Conservation (phyloP, 305 asterid genomes). For the Fraxinus paxiana region DNA sequence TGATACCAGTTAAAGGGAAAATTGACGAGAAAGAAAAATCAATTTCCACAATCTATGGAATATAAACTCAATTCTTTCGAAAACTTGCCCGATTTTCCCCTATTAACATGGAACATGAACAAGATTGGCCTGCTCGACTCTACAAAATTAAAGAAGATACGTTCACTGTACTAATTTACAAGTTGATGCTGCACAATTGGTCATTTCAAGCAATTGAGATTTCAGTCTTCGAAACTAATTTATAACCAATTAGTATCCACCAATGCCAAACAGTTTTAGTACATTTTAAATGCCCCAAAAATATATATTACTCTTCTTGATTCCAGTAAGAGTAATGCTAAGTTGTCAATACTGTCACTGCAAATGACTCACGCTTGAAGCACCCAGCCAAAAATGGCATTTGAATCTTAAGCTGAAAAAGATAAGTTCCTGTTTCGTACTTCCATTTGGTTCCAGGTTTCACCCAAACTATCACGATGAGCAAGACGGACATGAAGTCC, state of each 20-base stretch:
- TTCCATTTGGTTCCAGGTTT: constrained; percentile 31
- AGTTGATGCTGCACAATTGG: neutral
- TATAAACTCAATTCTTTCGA: neutral
- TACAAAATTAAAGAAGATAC: neutral
- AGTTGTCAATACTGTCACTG: neutral
- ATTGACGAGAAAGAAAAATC: neutral
- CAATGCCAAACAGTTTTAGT: neutral
- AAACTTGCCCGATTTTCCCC: neutral
- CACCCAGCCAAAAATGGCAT: constrained; percentile 13
- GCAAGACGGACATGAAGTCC: constrained; percentile 23
- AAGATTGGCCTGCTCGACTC: neutral
- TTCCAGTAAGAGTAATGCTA: constrained; percentile 10
- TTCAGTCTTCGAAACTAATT: neutral
- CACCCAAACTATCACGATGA: constrained; percentile 27
- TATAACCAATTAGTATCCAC: neutral
- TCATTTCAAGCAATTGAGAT: neutral
- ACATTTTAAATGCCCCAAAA: neutral
- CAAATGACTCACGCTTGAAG: neutral
- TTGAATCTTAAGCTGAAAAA: constrained; percentile 22
- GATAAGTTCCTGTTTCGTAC: constrained; percentile 10
- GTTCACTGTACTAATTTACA: neutral
- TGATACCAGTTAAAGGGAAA: neutral
- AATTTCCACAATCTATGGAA: neutral
- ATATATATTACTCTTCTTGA: neutral
- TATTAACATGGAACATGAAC: neutral